Evolutionary conservation across 2,329 filamentous ascomycete genomes (phyloP), one percentile per base, ranked within the genome.

Genomic region (Septoria linicola): DNA sequence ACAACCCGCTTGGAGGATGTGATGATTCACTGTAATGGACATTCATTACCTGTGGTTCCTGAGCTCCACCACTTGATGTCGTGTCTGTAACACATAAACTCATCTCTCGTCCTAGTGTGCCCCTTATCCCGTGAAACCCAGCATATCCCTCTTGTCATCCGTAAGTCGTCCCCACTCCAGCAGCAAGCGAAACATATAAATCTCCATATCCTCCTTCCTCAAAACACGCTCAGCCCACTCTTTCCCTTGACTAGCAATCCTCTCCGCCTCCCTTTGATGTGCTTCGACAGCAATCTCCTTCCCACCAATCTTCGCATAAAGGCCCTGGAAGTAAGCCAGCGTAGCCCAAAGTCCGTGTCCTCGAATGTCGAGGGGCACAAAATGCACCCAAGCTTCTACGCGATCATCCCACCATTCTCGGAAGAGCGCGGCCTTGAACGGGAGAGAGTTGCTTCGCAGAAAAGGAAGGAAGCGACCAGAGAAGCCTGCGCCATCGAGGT

Each of bases 391-490:
- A 0, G 88, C 81, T 51, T 77, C 79, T 13, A 93, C 70, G 4
- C 89, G 80, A 42, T 84, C 82, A 52, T 88, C 85, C 68, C 85
- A 88, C 89, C 89, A 95, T 64, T 89, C 83, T 19, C 82, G 79
- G 68, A 91, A 92, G 5, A 92, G 74, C 0, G 83, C 83, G 1
- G 82, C 80, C 58, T 89, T 77, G 64, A 93, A 81, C 0, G 87
- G 87, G 4, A 90, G 75, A 41, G 79, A 84, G 55, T 74, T 73
- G 13, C 85, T 88, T 40, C 80, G 79, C 4, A 93, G 67, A 51
- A 85, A 83, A 0, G 80, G 78, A 8, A 88, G 69, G 58, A 89
- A 78, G 23, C 80, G 76, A 11, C 85, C 80, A 0, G 83, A 85
- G 51, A 87, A 88, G 14, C 81, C 77, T 0, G 79, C 77, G 6